phyloP scores from a whole-genome alignment of 805 yeast species.

The Grigorovia humatica region DNA sequence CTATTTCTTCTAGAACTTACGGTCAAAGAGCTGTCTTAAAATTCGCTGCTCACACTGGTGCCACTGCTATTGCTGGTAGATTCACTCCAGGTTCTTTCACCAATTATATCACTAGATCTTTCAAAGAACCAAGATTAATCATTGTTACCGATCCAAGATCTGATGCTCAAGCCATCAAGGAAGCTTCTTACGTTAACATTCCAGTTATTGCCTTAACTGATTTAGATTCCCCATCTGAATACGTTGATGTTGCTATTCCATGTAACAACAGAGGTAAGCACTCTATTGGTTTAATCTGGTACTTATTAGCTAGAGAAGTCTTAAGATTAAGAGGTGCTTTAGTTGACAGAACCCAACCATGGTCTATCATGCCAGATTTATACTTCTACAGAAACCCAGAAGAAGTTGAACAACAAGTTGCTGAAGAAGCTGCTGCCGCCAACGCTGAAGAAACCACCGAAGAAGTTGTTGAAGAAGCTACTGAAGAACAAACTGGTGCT shows the following conservation, averaged over 20 bases:
- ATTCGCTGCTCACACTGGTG: slow-evolving; percentile 99
- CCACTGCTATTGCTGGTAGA: slow-evolving; percentile 99
- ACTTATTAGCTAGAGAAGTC: slow-evolving; percentile 98
- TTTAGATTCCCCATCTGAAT: slow-evolving; percentile 98
- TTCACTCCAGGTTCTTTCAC: slow-evolving; percentile 99
- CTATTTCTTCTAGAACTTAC: slow-evolving; percentile 97
- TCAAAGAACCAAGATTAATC: slow-evolving; percentile 99
- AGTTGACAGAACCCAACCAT: slow-evolving; percentile 90
- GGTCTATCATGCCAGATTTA: slow-evolving; percentile 99
- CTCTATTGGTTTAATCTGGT: slow-evolving; percentile 99
- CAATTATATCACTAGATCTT: slow-evolving; percentile 98
- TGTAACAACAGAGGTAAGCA: slow-evolving; percentile 99
- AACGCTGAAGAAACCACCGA: slow-evolving; percentile 40
- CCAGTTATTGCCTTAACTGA: slow-evolving; percentile 99
- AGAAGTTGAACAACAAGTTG: slow-evolving; percentile 77
- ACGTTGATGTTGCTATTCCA: slow-evolving; percentile 99
- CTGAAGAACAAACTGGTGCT: slow-evolving; percentile 53
- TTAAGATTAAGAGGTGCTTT: slow-evolving; percentile 97
- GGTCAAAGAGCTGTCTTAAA: slow-evolving; percentile 99
- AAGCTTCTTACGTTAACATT: slow-evolving; percentile 98
- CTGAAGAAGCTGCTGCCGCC: slow-evolving; percentile 64
- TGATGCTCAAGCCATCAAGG: slow-evolving; percentile 99
- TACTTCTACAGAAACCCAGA: slow-evolving; percentile 99
- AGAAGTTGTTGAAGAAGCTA: slow-evolving; percentile 72
- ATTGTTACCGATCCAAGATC: slow-evolving; percentile 99